Conservation (phyloP, 495 filamentous ascomycete species). For the Xanthoparmelia taractica region DNA sequence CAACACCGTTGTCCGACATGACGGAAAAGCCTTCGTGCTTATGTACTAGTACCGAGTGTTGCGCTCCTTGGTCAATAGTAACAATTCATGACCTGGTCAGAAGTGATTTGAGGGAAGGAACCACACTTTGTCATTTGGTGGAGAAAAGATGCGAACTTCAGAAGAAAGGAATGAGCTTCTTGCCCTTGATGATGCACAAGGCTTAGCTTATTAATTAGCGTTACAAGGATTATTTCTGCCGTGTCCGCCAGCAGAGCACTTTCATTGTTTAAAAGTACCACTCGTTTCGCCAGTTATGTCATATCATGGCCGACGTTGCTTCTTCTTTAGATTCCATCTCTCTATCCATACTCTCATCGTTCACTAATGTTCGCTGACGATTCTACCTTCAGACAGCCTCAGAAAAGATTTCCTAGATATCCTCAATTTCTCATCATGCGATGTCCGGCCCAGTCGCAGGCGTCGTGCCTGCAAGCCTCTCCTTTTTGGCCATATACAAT, state of each 20-base stretch:
- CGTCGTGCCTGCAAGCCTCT: constrained; percentile 67
- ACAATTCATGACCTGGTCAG: not conserved
- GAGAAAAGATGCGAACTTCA: not conserved
- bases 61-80: not conserved
- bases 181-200: not conserved
- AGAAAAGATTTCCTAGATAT: not conserved
- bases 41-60: not conserved
- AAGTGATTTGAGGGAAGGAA: not conserved
- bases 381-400: no score
- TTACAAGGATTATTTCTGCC: not conserved
- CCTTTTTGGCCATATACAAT: constrained; percentile 90
- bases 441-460: constrained; percentile 24
- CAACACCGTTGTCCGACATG: constrained; percentile 27
- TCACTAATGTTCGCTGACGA: not conserved
- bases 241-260: no score
- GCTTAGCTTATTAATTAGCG: not conserved
- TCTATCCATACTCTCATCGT: no score
- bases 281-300: not conserved
- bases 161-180: not conserved
- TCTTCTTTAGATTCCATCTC: not conserved
- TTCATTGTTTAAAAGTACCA: no score
- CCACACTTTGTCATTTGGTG: not conserved
- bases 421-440: constrained; percentile 22
- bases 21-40: not conserved
- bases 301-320: not conserved